Evolutionary conservation across 441 rosid species (phyloP).

Genomic region (Pelargonium australe): DNA sequence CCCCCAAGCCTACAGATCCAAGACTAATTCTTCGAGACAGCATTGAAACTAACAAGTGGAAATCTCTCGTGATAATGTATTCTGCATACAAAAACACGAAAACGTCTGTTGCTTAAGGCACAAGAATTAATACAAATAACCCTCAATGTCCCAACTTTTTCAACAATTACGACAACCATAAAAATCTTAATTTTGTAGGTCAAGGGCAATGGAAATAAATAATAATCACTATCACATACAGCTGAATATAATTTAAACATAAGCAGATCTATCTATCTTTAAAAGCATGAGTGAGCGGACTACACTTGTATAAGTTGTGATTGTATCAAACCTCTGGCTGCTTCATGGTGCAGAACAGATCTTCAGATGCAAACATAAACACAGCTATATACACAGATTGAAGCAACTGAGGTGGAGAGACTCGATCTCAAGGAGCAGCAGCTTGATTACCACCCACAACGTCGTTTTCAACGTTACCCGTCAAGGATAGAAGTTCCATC

Average conservation of each 20-base stretch:
- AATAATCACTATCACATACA: no score
- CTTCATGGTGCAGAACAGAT: constrained; percentile 18
- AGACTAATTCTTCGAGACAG: no score
- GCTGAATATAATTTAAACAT: constrained; percentile 15
- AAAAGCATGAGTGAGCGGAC: not conserved
- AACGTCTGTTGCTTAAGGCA: no score
- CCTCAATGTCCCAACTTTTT: no score
- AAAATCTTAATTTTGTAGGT: no score
- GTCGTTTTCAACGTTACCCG: constrained; percentile 34
- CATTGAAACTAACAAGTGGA: no score
- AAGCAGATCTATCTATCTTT: constrained; percentile 19
- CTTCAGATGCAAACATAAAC: not conserved
- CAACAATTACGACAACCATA: no score
- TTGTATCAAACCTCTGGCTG: constrained; percentile 19
- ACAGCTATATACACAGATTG: constrained; percentile 24
- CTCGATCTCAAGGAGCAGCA: constrained; percentile 32
- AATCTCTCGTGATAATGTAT: no score
- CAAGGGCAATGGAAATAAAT: no score
- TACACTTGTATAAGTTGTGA: not conserved
- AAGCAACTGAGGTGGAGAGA: constrained; percentile 16
- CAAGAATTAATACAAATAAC: no score
- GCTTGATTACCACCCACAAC: constrained; percentile 35
- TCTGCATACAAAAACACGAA: no score
- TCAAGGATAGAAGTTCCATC: constrained; percentile 55
- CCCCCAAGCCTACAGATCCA: no score